Conservation (phyloP, 78 protist species). For the Dictyostelium discoideum region DNA sequence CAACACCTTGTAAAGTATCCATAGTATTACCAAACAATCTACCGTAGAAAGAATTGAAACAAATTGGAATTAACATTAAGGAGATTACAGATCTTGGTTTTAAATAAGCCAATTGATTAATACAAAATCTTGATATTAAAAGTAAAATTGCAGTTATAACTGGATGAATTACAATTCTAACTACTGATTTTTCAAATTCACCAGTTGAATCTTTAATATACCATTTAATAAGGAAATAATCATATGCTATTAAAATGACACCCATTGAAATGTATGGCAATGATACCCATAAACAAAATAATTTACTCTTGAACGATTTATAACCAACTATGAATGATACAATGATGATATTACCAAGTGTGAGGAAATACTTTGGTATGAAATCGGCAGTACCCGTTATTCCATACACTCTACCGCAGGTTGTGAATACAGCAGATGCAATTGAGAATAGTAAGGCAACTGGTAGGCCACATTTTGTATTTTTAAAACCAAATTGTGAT, state of each 20-base stretch:
- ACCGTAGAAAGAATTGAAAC: slow-evolving; percentile 38
- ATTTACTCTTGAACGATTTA: background rate
- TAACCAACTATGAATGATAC: slow-evolving; percentile 6
- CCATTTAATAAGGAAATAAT: slow-evolving; percentile 24
- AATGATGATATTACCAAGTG: slow-evolving; percentile 7
- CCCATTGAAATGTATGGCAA: slow-evolving; percentile 20
- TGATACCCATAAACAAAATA: slow-evolving; percentile 6
- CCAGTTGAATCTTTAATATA: slow-evolving; percentile 18
- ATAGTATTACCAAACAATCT: slow-evolving; percentile 48
- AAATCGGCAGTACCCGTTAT: background rate
- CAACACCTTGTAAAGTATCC: slow-evolving; percentile 16
- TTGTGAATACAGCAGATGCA: background rate
- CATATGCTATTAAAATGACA: slow-evolving; percentile 17
- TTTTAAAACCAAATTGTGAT: slow-evolving; percentile 42
- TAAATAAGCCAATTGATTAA: background rate
- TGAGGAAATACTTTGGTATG: slow-evolving; percentile 12
- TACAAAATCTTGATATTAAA: slow-evolving; percentile 12
- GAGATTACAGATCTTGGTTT: background rate
- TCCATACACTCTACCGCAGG: background rate
- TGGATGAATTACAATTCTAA: slow-evolving; percentile 48
- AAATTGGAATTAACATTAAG: slow-evolving; percentile 1
- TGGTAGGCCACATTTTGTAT: slow-evolving; percentile 3
- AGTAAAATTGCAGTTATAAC: slow-evolving; percentile 16
- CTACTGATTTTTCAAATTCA: background rate
- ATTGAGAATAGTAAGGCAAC: background rate